Percentiles rank a stretch among this genome's conserved stretches.
Conservation (phyloP, 352 stramenopile species). For the Phytophthora lateralis region DNA sequence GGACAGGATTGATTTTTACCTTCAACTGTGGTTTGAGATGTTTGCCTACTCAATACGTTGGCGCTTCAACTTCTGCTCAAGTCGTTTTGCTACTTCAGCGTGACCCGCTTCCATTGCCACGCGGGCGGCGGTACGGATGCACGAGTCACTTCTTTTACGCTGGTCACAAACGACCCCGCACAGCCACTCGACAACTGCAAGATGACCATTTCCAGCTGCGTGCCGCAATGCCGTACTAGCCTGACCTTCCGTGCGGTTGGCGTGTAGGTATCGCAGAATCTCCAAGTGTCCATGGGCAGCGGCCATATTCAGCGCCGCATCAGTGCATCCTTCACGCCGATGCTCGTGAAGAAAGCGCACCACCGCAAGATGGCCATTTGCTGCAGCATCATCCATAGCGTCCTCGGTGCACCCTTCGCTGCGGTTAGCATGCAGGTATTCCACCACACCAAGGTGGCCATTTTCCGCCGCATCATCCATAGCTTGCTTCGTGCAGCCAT, state of each 20-base stretch:
- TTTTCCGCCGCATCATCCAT: conserved; percentile 24
- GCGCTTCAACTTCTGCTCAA: conserved; percentile 27
- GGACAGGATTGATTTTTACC: conserved; percentile 2
- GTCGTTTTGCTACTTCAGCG: conserved; percentile 8
- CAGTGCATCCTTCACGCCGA: conserved; percentile 24
- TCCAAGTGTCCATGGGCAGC: conserved; percentile 17
- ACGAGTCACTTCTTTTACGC: conserved; percentile 18
- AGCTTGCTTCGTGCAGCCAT: conserved; percentile 18
- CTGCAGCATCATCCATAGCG: conserved; percentile 26
- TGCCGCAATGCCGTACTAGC: conserved; percentile 6
- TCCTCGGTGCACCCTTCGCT: conserved; percentile 21
- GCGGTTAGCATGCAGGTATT: conserved; percentile 24
- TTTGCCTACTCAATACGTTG: conserved; percentile 17
- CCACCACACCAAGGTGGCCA: conserved; percentile 19
- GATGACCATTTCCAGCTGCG: conserved; percentile 17
- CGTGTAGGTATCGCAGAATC: conserved; percentile 13
- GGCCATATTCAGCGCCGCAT: conserved; percentile 16
- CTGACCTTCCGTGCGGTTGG: conserved; percentile 22
- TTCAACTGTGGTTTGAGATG: background rate
- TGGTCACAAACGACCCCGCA: conserved; percentile 14
- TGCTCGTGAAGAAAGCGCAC: conserved; percentile 24
- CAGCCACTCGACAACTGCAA: conserved; percentile 15
- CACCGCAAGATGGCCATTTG: conserved; percentile 16
- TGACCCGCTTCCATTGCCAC: conserved; percentile 17
- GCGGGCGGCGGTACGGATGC: conserved; percentile 15